phyloP scores from a whole-genome alignment of 306 rosid genomes.

The Bauhinia variegata region DNA sequence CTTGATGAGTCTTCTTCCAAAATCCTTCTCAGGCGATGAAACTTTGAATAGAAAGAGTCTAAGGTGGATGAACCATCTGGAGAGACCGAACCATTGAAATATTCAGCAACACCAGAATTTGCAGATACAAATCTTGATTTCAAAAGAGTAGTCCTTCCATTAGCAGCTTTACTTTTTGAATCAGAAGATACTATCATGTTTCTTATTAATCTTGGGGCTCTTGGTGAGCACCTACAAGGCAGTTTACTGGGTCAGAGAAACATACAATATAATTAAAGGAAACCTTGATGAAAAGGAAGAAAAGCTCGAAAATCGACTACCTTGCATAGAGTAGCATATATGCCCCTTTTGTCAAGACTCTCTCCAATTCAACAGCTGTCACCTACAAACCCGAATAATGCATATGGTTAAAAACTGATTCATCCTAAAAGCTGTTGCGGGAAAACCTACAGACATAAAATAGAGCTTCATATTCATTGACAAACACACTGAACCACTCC shows the following conservation, averaged over 20 bases:
- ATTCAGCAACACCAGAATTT: conserved; percentile 40
- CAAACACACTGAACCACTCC: not conserved
- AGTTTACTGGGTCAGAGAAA: conserved; percentile 32
- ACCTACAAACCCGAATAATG: conserved; percentile 58
- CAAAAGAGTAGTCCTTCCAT: conserved; percentile 44
- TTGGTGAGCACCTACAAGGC: conserved; percentile 78
- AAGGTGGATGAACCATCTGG: conserved; percentile 43
- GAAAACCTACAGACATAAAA: conserved; percentile 14
- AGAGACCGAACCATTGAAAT: conserved; percentile 33
- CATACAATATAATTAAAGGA: conserved; percentile 30
- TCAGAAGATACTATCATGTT: conserved; percentile 53
- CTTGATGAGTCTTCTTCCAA: conserved; percentile 85
- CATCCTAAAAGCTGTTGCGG: not conserved
- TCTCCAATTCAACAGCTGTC: conserved; percentile 68
- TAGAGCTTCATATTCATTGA: not conserved
- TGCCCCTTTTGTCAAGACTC: conserved; percentile 79
- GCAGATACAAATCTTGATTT: conserved; percentile 42
- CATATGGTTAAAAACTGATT: conserved; percentile 16
- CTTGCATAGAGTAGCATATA: conserved; percentile 96
- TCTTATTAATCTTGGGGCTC: conserved; percentile 84
- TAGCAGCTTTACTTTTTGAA: conserved; percentile 47
- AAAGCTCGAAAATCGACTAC: conserved; percentile 45
- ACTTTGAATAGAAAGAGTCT: conserved; percentile 54
- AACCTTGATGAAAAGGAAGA: not conserved
- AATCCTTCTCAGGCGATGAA: conserved; percentile 53